phyloP scores from a whole-genome alignment of 1,284 basidiomycete genomes.

The Pascua sp. region DNA sequence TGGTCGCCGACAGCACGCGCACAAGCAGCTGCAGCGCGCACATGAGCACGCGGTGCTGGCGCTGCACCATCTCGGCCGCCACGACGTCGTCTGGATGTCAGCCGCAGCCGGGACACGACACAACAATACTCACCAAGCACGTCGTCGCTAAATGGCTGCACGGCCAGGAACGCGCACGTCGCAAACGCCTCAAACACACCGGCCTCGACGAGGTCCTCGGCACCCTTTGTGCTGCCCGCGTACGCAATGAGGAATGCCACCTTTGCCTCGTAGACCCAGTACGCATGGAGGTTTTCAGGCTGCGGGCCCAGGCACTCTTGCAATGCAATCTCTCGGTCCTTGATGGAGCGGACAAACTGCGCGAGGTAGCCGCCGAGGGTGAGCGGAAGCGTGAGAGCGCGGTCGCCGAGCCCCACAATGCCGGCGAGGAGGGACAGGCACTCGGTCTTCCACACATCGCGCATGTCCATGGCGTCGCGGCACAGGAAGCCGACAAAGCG shows the following conservation, averaged over 20 bases:
- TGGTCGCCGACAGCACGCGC: constrained; percentile 28
- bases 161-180: constrained; percentile 82
- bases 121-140: constrained; percentile 63
- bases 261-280: constrained; percentile 94
- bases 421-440: constrained; percentile 58
- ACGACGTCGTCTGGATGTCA: constrained; percentile 13
- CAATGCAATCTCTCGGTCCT: constrained; percentile 76
- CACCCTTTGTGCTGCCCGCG: constrained; percentile 74
- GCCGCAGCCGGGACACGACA: too few species aligned
- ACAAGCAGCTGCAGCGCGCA: constrained; percentile 36
- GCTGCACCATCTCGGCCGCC: constrained; percentile 23
- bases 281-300: constrained; percentile 82
- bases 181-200: constrained; percentile 74
- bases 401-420: constrained; percentile 61
- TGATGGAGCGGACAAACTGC: constrained; percentile 77
- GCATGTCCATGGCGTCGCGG: constrained; percentile 87
- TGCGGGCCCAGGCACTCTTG: constrained; percentile 80
- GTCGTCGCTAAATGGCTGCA: constrained; percentile 71
- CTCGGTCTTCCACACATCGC: constrained; percentile 91
- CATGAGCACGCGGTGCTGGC: constrained; percentile 40
- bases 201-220: constrained; percentile 78
- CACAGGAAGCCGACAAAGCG: constrained; percentile 73
- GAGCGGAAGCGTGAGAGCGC: constrained; percentile 57
- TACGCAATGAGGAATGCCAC: constrained; percentile 82
- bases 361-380: constrained; percentile 73